Base-by-base conservation (phyloP, 768 basidiomycete genomes). In the Astraeus odoratus region DNA sequence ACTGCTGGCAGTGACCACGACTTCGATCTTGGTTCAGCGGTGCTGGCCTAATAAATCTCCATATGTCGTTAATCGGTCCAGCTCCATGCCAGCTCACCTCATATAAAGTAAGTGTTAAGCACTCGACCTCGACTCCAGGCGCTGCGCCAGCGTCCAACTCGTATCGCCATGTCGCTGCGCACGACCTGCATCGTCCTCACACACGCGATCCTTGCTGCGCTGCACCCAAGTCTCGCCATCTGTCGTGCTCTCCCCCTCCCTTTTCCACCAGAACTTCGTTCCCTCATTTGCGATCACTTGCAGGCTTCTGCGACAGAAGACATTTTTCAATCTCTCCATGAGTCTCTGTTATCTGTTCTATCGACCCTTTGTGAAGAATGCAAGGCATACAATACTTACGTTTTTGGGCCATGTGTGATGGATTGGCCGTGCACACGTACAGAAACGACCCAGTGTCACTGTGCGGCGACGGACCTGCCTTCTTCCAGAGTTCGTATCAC, bases 191-290 rank as follows among this genome's bases (percentile, higher is more conserved):
- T 69, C 0, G 63, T 67, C 4, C 70, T 81, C 39, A 66, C 72
- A 51, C 78, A 81, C 48, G 71, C 78, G 15, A 58, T 72, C 42
- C 74, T 81, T 49, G 74, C 78, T 15, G 52, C 66, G 45, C 45
- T 73, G 19, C 75, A 78, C 30, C 69, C 69, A 8, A 62, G 75
- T 55, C 53, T 79, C 52, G 49, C 57, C 4, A 57, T 70, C 52
- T 52, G 51, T 26, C 1, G 39, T 9, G 52, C 39, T 42, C 48
- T 63, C 16, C 49, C 56, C 15, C 49, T 65, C 23, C 47, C 53
- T 15, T 59, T 81, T 18, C 79, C 79, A 13, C 51, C 69, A 18
- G 80, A 81, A 49, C 50, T 80, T n/a, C 67, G 79, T 34, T 65
- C 77, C 29, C 52, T 71, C 52, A 72, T 81, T 48, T 76, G 79